phyloP scores from a whole-genome alignment of 208 protist genomes.

The Leishmania guyanensis region DNA sequence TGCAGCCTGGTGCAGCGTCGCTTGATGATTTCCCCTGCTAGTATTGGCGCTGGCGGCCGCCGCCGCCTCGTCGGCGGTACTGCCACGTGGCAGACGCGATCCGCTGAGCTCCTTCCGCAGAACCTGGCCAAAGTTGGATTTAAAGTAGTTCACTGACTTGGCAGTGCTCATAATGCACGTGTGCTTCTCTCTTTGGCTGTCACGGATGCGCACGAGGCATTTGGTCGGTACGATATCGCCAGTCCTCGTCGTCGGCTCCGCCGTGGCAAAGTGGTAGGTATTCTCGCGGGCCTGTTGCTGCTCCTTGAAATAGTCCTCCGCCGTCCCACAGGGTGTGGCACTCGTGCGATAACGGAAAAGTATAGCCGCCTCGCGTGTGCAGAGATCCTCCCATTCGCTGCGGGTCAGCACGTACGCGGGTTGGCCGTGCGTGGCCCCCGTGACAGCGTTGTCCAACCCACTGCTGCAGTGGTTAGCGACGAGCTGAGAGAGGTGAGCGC shows the following conservation, averaged over 20 bases:
- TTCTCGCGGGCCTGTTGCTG: slow-evolving; percentile 28
- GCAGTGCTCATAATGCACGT: slow-evolving; percentile 52
- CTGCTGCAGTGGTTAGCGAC: slow-evolving; percentile 34
- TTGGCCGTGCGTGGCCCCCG: neutral
- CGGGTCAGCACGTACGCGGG: slow-evolving; percentile 9
- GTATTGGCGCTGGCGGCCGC: neutral
- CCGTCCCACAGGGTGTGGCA: slow-evolving; percentile 5
- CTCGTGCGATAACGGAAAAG: slow-evolving; percentile 40
- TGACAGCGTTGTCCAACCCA: neutral
- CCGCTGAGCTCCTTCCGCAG: slow-evolving; percentile 67
- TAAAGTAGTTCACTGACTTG: slow-evolving; percentile 81
- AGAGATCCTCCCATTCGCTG: slow-evolving; percentile 44
- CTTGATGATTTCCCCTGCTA: neutral
- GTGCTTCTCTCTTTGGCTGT: slow-evolving; percentile 65
- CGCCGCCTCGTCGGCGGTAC: slow-evolving; percentile 15
- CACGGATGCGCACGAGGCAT: slow-evolving; percentile 75
- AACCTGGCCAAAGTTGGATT: slow-evolving; percentile 73
- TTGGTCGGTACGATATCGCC: slow-evolving; percentile 45
- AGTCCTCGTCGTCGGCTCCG: slow-evolving; percentile 9
- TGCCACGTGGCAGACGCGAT: slow-evolving; percentile 53
- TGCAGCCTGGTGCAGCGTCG: neutral
- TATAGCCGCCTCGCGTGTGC: slow-evolving; percentile 54
- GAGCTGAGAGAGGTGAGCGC: slow-evolving; percentile 31
- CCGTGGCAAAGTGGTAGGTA: slow-evolving; percentile 34
- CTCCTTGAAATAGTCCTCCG: slow-evolving; percentile 30